phyloP scores from a whole-genome alignment of 805 yeast species.

The Saccharomyces kudriavzevii region DNA sequence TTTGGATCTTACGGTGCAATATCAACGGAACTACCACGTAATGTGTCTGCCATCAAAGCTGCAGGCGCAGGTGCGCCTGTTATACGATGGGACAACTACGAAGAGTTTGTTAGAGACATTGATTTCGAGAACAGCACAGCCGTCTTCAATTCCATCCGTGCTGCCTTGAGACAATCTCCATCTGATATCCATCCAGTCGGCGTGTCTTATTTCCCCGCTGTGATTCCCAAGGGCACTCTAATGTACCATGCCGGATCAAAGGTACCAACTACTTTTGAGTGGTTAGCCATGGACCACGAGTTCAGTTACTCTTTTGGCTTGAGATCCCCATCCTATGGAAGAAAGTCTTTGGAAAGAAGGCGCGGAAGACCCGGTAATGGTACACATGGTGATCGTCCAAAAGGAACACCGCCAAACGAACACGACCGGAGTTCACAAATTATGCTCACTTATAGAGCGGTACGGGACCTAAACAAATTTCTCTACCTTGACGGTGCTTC shows the following conservation, averaged over 20 bases:
- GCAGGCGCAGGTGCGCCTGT: background rate
- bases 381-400: background rate
- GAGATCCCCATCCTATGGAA: conserved; percentile 17
- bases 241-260: conserved; percentile 46
- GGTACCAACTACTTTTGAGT: conserved; percentile 44
- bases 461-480: conserved; percentile 40
- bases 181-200: conserved; percentile 49
- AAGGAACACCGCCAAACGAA: background rate
- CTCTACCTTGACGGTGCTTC: conserved; percentile 57
- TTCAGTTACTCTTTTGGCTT: conserved; percentile 46
- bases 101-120: conserved; percentile 24
- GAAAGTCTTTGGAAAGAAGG: conserved; percentile 9
- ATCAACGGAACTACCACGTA: background rate
- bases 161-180: conserved; percentile 45
- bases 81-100: conserved; percentile 19
- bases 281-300: conserved; percentile 60
- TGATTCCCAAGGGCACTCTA: conserved; percentile 49
- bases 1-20: background rate
- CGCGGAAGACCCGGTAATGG: conserved; percentile 2
- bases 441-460: conserved; percentile 38
- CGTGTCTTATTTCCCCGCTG: conserved; percentile 52
- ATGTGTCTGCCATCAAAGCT: background rate
- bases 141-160: conserved; percentile 46
- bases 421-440: background rate
- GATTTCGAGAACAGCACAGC: conserved; percentile 45